Conservation (phyloP, 2,329 filamentous ascomycete genomes). For the Neonectria punicea region DNA sequence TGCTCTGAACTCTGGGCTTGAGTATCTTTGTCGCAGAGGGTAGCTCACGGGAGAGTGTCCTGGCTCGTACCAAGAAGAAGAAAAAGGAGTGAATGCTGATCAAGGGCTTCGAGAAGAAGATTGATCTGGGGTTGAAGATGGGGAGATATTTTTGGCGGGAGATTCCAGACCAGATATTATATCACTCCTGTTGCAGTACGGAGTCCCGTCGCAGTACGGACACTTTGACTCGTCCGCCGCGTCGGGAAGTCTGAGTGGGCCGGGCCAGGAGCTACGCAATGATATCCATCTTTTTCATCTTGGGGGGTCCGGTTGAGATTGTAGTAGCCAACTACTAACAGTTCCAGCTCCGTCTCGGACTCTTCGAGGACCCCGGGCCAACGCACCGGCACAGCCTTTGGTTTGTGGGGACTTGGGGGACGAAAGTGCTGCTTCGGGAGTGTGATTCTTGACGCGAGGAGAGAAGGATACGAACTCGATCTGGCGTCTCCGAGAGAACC, state of each 20-base stretch:
- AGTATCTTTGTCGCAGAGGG: not conserved
- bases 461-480: not conserved
- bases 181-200: not conserved
- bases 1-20: conserved; percentile 15
- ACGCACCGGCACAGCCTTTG: conserved; percentile 2
- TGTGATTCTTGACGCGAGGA: not conserved
- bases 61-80: conserved; percentile 4
- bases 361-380: conserved; percentile 14
- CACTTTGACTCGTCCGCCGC: not conserved
- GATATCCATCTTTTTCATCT: not conserved
- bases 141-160: not conserved
- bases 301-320: not conserved
- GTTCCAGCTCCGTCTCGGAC: conserved; percentile 9
- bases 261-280: conserved; percentile 14
- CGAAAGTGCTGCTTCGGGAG: not conserved
- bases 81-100: not conserved
- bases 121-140: not conserved
- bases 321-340: not conserved
- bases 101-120: not conserved
- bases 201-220: not conserved
- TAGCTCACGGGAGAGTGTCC: conserved; percentile 8
- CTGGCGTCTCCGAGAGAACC: not conserved
- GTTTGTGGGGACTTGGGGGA: not conserved
- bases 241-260: conserved; percentile 3
- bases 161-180: conserved; percentile 8